Percentiles rank a stretch among this genome's conserved stretches.
phyloP scores from a whole-genome alignment of 2,329 filamentous ascomycete species.

The Trichoderma brevicompactum region DNA sequence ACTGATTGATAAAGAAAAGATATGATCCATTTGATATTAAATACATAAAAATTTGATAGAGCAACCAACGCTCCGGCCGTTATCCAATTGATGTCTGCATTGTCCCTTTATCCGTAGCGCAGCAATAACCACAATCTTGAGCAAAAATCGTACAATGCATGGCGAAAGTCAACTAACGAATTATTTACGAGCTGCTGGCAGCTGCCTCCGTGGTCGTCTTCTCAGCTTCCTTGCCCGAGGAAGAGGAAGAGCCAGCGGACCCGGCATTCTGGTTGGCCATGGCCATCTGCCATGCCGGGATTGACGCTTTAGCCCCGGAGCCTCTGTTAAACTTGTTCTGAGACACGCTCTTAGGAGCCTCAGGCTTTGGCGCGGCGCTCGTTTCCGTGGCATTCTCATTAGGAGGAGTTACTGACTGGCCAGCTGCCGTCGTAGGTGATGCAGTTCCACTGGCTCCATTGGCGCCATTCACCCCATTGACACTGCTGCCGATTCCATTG shows the following conservation, averaged over 20 bases:
- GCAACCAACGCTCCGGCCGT: conserved; percentile 22
- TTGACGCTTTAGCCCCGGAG: conserved; percentile 63
- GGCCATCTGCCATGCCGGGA: conserved; percentile 80
- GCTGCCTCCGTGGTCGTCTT: conserved; percentile 16
- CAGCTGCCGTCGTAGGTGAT: conserved; percentile 29
- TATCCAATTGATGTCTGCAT: conserved; percentile 20
- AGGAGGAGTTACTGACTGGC: conserved; percentile 11
- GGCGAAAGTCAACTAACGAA: conserved; percentile 2
- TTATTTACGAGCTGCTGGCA: conserved; percentile 27
- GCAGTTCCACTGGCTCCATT: conserved; percentile 35
- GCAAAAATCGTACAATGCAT: conserved; percentile 23
- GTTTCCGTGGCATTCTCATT: conserved; percentile 35
- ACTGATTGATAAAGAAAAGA: neutral
- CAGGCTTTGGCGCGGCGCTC: conserved; percentile 36
- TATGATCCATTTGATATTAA: conserved; percentile 23
- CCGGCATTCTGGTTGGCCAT: conserved; percentile 58
- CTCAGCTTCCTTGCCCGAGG: conserved; percentile 19
- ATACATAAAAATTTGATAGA: conserved; percentile 19
- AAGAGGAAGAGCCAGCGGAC: conserved; percentile 8
- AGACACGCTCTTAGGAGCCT: conserved; percentile 41
- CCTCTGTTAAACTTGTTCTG: conserved; percentile 39
- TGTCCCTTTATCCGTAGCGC: conserved; percentile 17
- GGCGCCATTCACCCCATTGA: conserved; percentile 4
- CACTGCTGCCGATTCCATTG: conserved; percentile 25
- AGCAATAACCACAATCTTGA: conserved; percentile 4